Conservation (phyloP, 257 asterid species). For the Solanum chmielewskii region DNA sequence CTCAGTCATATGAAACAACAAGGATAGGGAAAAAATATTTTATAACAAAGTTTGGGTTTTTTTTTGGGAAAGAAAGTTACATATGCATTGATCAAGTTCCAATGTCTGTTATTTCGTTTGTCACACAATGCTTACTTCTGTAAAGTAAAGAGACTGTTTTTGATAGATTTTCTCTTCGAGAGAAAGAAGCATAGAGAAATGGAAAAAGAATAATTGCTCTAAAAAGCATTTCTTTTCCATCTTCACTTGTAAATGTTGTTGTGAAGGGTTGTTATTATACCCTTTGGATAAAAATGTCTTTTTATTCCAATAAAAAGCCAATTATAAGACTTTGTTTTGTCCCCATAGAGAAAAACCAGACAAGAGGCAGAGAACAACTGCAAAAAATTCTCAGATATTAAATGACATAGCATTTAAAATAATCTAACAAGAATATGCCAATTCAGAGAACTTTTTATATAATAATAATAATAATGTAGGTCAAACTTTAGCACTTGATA, state of each 20-base stretch:
- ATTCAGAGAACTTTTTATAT: not conserved
- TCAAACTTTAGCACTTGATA: not conserved
- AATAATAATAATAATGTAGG: not conserved
- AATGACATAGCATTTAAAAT: not conserved
- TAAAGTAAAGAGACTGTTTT: fast-evolving
- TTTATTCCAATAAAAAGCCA: not conserved
- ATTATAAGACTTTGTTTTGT: not conserved
- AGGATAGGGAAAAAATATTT: not conserved
- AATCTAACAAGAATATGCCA: not conserved
- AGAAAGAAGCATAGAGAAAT: not conserved
- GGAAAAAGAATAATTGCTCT: not conserved
- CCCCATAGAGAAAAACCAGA: not conserved
- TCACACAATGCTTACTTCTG: not conserved
- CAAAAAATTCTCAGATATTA: not conserved
- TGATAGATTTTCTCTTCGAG: not conserved
- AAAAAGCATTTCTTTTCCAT: not conserved
- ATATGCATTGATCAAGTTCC: not conserved
- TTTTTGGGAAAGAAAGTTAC: not conserved
- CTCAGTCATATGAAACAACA: not conserved
- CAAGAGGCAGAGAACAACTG: not conserved
- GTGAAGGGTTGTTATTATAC: not conserved
- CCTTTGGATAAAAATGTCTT: not conserved
- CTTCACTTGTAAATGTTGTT: not conserved
- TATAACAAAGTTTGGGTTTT: not conserved
- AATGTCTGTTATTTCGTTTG: not conserved